Conservation (phyloP, 768 basidiomycete species). For the Boletus sp. region DNA sequence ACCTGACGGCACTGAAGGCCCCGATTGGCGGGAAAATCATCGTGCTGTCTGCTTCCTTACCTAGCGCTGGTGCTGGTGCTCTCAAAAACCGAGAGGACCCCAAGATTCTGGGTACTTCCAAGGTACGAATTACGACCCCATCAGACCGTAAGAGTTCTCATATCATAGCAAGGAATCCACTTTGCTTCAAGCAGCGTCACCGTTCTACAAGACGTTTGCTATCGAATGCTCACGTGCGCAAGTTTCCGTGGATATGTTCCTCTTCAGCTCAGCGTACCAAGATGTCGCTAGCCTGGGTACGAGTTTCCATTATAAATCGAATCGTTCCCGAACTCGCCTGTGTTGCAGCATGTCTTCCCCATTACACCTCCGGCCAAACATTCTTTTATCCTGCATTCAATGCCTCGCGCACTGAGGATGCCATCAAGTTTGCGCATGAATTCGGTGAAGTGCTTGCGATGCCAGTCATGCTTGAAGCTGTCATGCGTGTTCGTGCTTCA, state of each 20-base stretch:
- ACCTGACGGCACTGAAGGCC: constrained; percentile 44
- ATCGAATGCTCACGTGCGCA: constrained; percentile 98
- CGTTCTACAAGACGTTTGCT: constrained; percentile 98
- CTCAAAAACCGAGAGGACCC: constrained; percentile 97
- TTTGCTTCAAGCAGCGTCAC: constrained; percentile 87
- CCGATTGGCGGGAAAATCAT: constrained; percentile 95
- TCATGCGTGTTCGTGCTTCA: constrained; percentile 98
- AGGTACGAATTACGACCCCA: constrained; percentile 45
- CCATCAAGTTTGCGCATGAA: constrained; percentile 97
- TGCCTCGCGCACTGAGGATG: constrained; percentile 90
- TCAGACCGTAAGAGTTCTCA: constrained; percentile 1
- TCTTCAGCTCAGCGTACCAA: constrained; percentile 91
- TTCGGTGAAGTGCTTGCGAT: constrained; percentile 91
- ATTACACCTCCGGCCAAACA: constrained; percentile 97
- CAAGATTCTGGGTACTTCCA: constrained; percentile 91
- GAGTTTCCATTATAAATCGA: not conserved
- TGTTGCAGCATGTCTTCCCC: constrained; percentile 77
- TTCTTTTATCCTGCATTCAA: constrained; percentile 99
- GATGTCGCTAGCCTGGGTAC: constrained; percentile 91
- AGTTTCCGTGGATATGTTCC: constrained; percentile 99
- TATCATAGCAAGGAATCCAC: constrained; percentile 67
- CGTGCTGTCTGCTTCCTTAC: constrained; percentile 81
- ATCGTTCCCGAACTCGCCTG: not conserved
- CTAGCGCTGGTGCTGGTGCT: constrained; percentile 84
- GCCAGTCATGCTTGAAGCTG: constrained; percentile 94